Base-by-base conservation (phyloP, 164 flowering plant species). In the Macadamia integrifolia region DNA sequence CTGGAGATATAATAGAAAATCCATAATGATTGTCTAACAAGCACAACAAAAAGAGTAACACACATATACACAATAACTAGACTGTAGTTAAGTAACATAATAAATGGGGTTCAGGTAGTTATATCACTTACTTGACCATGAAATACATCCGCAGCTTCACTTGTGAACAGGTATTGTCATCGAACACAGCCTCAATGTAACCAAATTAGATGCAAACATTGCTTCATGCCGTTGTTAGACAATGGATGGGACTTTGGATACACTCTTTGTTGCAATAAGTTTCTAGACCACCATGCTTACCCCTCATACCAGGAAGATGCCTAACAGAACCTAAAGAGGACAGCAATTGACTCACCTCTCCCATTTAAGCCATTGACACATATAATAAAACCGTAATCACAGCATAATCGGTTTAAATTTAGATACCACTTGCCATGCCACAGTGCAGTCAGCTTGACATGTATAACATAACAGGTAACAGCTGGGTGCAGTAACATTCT, bases 91-190 rank as follows among this genome's bases (percentile, higher is more conserved):
- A 63, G 63, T 67, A 71, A 75, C 58, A 65, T 30, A 70, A 66
- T 30, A 66, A 61, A 57, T 64, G 69, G 43, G 18, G 56, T 64
- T 71, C 42, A 69, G 76, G 68, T 62, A 65, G 60, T 46, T 68
- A 29, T 30, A 40, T 46, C 70, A 72, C 79, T 76, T 76, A 72
- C 79, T 66, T 76, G 79, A 76, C 77, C 73, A 66, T 52, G 64
- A 57, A 65, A 69, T 52, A 52, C 76, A 76, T 64, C 61, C 70
- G 58, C 63, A 17, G 71, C 75, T 71, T 71, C 75, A 64, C 67
- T 62, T 60, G 43, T 65, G 69, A 71, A 64, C 65, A 62, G 67
- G 72, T 46, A 68, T 60, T 46, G 65, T 35, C 71, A 60, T 68
- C 32, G 23, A 75, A 61, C 65, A 62, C 59, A 57, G 62, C 49